These are phyloP conservation scores for Kandelia obovata DNA, from an alignment of 345 rosid species.

Conservation along the genomic window DNA sequence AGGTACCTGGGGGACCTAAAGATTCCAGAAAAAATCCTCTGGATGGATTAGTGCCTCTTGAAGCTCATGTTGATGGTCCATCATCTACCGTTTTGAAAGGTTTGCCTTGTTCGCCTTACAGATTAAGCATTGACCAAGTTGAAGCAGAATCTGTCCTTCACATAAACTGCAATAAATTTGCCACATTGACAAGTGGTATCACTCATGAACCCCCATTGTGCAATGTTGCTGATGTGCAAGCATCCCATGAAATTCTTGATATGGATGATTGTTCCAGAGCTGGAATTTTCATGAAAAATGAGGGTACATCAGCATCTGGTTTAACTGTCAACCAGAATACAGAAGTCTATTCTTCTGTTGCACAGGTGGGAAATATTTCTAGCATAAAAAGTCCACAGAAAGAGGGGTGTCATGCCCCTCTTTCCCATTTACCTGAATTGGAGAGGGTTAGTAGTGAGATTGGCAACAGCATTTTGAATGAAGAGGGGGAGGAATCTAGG, in stretches of 20 bases:
- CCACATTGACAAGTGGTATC: neutral
- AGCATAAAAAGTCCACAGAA: constrained; percentile 12
- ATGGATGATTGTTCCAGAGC: too few species aligned
- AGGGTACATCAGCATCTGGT: neutral
- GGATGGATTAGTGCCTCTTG: constrained; percentile 18
- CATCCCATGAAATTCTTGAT: neutral
- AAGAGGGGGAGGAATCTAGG: constrained; percentile 5
- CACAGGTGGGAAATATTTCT: neutral
- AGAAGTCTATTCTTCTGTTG: constrained; percentile 8
- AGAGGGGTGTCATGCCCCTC: constrained; percentile 13
- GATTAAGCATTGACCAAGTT: constrained; percentile 10
- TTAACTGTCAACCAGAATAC: neutral
- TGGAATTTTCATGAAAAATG: too few species aligned
- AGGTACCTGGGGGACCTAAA: neutral
- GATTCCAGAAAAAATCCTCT: neutral
- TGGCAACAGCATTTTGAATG: too few species aligned
- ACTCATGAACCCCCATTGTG: neutral
- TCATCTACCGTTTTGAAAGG: constrained; percentile 5
- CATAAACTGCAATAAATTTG: neutral
- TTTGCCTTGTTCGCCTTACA: constrained; percentile 4
- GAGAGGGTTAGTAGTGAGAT: too few species aligned
- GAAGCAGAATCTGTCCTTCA: constrained; percentile 10
- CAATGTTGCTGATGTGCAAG: constrained; percentile 1
- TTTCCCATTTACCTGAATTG: constrained; percentile 2
- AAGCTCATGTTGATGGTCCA: constrained; percentile 6